Percentiles rank a stretch among this genome's conserved stretches.
phyloP scores from a whole-genome alignment of 129 eudicot species.

The Calendula officinalis region DNA sequence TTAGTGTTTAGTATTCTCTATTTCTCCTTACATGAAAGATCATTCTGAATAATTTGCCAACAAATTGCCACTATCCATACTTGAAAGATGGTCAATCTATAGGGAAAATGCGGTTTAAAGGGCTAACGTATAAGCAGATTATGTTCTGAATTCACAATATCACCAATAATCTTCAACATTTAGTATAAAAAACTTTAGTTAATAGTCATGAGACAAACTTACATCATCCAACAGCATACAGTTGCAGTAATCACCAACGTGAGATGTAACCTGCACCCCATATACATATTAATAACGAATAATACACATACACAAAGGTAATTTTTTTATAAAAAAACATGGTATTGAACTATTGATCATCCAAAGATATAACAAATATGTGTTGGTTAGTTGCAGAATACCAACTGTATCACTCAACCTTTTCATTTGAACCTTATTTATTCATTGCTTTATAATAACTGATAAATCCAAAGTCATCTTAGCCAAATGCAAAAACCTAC shows the following conservation, averaged over 20 bases:
- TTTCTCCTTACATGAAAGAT: not conserved
- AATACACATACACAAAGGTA: not conserved
- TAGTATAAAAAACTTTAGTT: not conserved
- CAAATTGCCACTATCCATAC: not conserved
- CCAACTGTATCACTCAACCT: not conserved
- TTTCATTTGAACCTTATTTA: not conserved
- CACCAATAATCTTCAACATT: not conserved
- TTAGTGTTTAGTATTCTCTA: not conserved
- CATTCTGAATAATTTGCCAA: not conserved
- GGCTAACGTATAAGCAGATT: slow-evolving; percentile 10
- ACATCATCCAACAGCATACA: slow-evolving; percentile 96
- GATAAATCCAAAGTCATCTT: not conserved
- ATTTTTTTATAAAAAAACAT: not conserved
- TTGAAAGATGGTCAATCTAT: not conserved
- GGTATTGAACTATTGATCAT: slow-evolving; percentile 2
- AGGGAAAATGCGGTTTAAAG: not conserved
- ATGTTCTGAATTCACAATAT: slow-evolving; percentile 10
- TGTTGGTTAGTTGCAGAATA: not conserved
- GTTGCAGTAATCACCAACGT: slow-evolving; percentile 80
- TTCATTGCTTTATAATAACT: not conserved
- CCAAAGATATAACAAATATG: not conserved
- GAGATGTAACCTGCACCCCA: slow-evolving; percentile 61
- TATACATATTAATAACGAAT: slow-evolving; percentile 1
- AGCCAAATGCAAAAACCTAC: not conserved
- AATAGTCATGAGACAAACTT: slow-evolving; percentile 35